Conservation (phyloP, 1,284 basidiomycete species). For the Porodaedalea pini region DNA sequence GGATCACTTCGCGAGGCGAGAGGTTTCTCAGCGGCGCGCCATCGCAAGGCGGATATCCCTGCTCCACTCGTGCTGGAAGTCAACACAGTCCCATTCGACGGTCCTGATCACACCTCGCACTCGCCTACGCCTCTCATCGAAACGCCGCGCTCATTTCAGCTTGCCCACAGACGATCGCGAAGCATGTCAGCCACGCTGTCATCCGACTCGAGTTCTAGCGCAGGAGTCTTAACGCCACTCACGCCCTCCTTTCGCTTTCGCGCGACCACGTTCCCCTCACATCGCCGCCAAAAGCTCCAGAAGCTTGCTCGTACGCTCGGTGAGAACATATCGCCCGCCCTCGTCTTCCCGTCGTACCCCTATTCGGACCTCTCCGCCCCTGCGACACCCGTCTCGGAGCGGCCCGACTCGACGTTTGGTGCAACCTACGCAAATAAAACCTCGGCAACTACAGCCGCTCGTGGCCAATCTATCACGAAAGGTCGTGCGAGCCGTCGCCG, state of each 20-base stretch:
- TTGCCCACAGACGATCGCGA: constrained; percentile 2
- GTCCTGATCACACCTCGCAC: constrained; percentile 7
- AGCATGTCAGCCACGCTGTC: constrained; percentile 24
- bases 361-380: background rate
- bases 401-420: background rate
- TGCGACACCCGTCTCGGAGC: background rate
- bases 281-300: constrained; percentile 39
- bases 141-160: background rate
- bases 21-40: constrained; percentile 23
- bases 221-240: constrained; percentile 24
- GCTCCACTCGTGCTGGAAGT: constrained; percentile 26
- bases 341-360: constrained; percentile 37
- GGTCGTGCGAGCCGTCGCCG: constrained; percentile 1
- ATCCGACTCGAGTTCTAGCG: constrained; percentile 26
- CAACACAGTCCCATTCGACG: constrained; percentile 11
- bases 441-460: background rate
- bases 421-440: background rate
- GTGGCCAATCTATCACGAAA: background rate
- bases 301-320: constrained; percentile 51
- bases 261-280: constrained; percentile 23
- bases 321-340: constrained; percentile 50
- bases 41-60: constrained; percentile 24
- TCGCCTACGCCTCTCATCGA: background rate
- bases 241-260: constrained; percentile 26
- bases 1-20: constrained; percentile 5